Base-by-base conservation (phyloP, 1,284 basidiomycete genomes). In the Puccinia triticina region DNA sequence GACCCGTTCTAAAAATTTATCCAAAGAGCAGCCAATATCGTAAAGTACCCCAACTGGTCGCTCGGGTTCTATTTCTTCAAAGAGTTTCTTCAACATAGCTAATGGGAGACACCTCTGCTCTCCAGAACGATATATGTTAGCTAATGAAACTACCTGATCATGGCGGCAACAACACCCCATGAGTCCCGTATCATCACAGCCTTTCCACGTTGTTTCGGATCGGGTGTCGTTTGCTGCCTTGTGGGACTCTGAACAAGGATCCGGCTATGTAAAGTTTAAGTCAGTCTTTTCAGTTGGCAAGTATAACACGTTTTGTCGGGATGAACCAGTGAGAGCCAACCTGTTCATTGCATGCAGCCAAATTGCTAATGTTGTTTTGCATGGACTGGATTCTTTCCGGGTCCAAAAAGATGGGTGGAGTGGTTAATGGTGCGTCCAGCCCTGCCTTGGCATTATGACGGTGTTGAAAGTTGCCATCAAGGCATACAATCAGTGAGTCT, bases 111-210 rank as follows among this genome's bases (percentile, higher is more conserved):
- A 71, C 29, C 34, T 34, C 64, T 78, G 40, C 48, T 78, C 64
- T 2, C 76, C 76, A n/a, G 40, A 48, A 12, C 64, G 26, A 37
- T 48, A 48, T 12, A 78, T 78, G 37, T 66, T 78, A 8, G 50
- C 59, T 23, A 78, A 23, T 12, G 4, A 53, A 0, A 78, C 18
- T 16, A 48, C 61, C 8, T 29, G 40, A 53, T 78, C 64, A 46
- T 78, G 76, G 23, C 43, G 76, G 46, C 59, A 78, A 37, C 61
- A 66, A 23, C 57, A 61, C 29, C 57, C 76, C 43, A 78, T 66
- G 0, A 78, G 61, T 5, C 76, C 76, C 1, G 76, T 69, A 69
- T 67, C 76, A 40, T 78, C 64, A 16, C 61, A 66, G 2, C 64
- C 37, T 2, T 43, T 37, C 59, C 59, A 78, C 18, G 74, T 77